Evolutionary conservation across 345 rosid genomes (phyloP), one percentile per base, ranked within the genome.

Genomic region (Zanthoxylum bungeanum): DNA sequence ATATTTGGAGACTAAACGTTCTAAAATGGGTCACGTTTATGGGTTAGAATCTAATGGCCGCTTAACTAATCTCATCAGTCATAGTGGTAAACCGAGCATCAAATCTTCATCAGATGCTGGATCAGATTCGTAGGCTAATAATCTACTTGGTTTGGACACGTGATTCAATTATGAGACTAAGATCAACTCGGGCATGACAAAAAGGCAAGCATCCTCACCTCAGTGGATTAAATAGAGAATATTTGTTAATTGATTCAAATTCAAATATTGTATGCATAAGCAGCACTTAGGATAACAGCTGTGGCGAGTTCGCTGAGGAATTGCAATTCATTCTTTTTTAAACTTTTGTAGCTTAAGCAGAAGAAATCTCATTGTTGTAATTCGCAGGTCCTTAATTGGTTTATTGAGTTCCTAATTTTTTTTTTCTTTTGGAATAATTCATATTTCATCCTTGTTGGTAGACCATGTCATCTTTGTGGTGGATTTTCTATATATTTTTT

Each of bases 21-120:
- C 72, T 6, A 88, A 88, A 70, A 77, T 88, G 91, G 88, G 91
- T 7, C 91, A 86, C 28, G 37, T 81, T 22, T 86, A 83, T 65
- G 93, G 86, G 4, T 44, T 64, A 40, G 84, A 82, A 46, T 59
- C 80, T 31, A 83, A 73, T 14, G 82, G 85, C 72, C 72, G 25
- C n/a, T 19, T 85, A 16, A 58, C 57, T 22, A 55, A 59, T 60
- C 81, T 76, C 47, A 73, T 71, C 19, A 30, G 36, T 14, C 64
- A 69, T 50, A 71, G 74, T 16, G 68, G 72, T 62, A 77, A 79
- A 27, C 53, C 75, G 28, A 56, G 39, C 9, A 49, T 25, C 0
- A 22, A 69, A 25, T 7, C 69, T 64, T 56, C 76, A 33, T 7
- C 69, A 19, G 79, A 71, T 39, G 68, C 75, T 36, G 33, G 65